A percentile compares a stretch with the other conserved stretches of the same genome.
Conservation (phyloP, 305 asterid species). For the Euphrasia arctica region DNA sequence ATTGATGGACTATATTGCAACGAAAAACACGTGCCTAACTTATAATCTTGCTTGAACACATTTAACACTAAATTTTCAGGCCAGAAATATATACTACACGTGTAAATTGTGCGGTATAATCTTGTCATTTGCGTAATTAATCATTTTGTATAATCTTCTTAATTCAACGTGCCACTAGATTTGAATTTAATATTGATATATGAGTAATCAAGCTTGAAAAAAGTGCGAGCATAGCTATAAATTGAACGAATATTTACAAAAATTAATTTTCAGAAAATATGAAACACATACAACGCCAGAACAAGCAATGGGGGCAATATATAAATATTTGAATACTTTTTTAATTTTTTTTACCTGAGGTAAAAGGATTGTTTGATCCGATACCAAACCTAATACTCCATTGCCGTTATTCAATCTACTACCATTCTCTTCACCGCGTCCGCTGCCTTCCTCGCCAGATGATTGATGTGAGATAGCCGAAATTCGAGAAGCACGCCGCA, state of each 20-base stretch:
- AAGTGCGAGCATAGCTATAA: too few species aligned
- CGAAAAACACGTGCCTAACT: conserved; percentile 30
- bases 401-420: conserved; percentile 32
- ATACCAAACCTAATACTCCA: conserved; percentile 34
- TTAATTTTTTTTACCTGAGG: conserved; percentile 43
- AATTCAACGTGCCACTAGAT: too few species aligned
- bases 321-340: too few species aligned
- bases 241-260: too few species aligned
- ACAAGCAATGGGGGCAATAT: too few species aligned
- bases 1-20: conserved; percentile 16
- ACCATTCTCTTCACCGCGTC: conserved; percentile 34
- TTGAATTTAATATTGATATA: too few species aligned
- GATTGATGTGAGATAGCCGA: background rate
- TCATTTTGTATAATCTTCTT: too few species aligned
- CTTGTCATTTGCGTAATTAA: background rate
- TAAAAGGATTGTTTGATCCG: conserved; percentile 35
- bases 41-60: conserved; percentile 5
- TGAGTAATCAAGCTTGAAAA: too few species aligned
- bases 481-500: conserved; percentile 31
- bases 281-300: background rate
- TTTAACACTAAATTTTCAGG: background rate
- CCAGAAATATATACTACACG: background rate
- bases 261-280: too few species aligned
- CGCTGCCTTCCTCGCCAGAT: conserved; percentile 32
- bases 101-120: background rate